Percentiles rank a stretch among this genome's conserved stretches.
Evolutionary conservation across 2,329 filamentous ascomycete genomes (phyloP).

Genomic region (Phoma sp.): DNA sequence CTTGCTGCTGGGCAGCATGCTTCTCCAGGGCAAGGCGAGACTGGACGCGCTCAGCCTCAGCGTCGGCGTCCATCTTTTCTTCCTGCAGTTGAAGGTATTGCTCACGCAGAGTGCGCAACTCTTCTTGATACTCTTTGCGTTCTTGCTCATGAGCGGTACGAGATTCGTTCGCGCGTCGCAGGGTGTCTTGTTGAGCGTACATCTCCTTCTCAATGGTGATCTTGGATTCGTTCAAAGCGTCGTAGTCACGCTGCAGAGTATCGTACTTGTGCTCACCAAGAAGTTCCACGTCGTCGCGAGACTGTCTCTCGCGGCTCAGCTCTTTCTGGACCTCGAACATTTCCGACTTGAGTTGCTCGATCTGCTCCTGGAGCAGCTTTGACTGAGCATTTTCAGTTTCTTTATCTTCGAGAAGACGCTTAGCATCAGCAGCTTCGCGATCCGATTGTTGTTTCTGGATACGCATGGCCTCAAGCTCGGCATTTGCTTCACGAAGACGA

Average conservation of each 20-base stretch:
- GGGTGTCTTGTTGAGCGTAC: slow-evolving; percentile 90
- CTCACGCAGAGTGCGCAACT: slow-evolving; percentile 80
- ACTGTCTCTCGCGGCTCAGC: slow-evolving; percentile 88
- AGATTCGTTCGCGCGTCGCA: slow-evolving; percentile 84
- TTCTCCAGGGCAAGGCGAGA: slow-evolving; percentile 79
- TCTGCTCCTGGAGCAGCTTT: slow-evolving; percentile 85
- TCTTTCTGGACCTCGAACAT: slow-evolving; percentile 86
- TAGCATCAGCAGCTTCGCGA: slow-evolving; percentile 87
- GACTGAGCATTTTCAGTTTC: slow-evolving; percentile 89
- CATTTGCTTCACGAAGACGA: slow-evolving; percentile 82
- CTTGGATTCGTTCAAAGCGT: slow-evolving; percentile 88
- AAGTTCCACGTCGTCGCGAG: slow-evolving; percentile 89
- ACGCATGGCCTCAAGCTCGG: slow-evolving; percentile 84
- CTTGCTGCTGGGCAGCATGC: slow-evolving; percentile 75
- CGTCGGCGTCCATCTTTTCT: slow-evolving; percentile 81
- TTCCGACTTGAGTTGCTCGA: slow-evolving; percentile 83
- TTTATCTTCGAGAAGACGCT: slow-evolving; percentile 82
- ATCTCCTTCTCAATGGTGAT: slow-evolving; percentile 98
- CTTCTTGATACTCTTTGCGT: slow-evolving; percentile 84
- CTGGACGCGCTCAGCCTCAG: slow-evolving; percentile 79
- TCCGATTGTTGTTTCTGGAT: slow-evolving; percentile 84
- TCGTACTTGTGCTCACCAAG: slow-evolving; percentile 88
- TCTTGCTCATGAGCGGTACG: slow-evolving; percentile 81
- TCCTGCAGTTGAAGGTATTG: slow-evolving; percentile 87
- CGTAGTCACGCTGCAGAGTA: slow-evolving; percentile 81